Percentiles rank a stretch among this genome's conserved stretches.
These are phyloP conservation scores for Leishmania tarentolae DNA, from an alignment of 208 protist species.

Conservation along the genomic window DNA sequence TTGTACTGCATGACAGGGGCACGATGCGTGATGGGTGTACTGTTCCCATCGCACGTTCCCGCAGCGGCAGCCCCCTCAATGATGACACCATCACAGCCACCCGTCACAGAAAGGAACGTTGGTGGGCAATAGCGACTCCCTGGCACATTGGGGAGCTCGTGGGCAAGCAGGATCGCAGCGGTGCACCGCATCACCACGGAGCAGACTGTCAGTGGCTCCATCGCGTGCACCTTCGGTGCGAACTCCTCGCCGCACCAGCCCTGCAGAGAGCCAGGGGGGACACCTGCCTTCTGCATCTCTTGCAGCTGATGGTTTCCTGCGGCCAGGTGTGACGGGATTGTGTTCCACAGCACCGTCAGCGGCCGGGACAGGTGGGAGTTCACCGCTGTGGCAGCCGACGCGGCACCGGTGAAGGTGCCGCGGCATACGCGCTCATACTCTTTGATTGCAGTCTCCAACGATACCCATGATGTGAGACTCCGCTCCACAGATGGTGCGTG, in stretches of 20 bases:
- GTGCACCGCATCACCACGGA: conserved; percentile 48
- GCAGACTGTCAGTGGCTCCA: conserved; percentile 23
- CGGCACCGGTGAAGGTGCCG: neutral
- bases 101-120: conserved; percentile 27
- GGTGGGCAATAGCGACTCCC: conserved; percentile 8
- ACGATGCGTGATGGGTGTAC: conserved; percentile 5
- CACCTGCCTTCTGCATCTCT: neutral
- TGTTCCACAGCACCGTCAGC: conserved; percentile 42
- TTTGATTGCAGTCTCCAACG: conserved; percentile 13
- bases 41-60: neutral
- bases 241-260: neutral
- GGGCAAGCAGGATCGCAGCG: conserved; percentile 32
- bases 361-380: neutral
- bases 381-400: neutral
- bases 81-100: conserved; percentile 15
- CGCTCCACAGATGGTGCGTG: neutral
- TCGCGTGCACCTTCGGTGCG: neutral
- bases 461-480: conserved; percentile 9
- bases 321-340: conserved; percentile 14
- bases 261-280: neutral
- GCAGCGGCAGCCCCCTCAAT: neutral
- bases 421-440: conserved; percentile 17
- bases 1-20: conserved; percentile 47
- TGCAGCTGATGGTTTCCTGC: neutral
- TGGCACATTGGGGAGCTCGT: neutral